phyloP scores from a whole-genome alignment of 75 land plant species.

The Sequoiadendron giganteum region DNA sequence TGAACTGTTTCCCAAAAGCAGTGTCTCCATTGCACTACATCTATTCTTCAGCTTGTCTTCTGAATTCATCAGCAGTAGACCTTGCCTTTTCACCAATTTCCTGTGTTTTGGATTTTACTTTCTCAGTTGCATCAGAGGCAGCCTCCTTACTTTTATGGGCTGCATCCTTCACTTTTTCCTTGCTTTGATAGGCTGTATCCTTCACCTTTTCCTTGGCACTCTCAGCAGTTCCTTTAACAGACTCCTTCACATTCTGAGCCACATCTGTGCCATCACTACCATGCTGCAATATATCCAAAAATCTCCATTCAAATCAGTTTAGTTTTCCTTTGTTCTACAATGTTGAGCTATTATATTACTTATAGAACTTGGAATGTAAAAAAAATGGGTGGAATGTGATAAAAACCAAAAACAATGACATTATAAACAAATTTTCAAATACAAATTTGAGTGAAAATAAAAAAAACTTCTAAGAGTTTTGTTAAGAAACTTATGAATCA shows the following conservation, averaged over 20 bases:
- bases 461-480: too few species aligned
- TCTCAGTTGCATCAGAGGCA: neutral
- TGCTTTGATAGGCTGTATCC: neutral
- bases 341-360: too few species aligned
- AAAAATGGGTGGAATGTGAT: too few species aligned
- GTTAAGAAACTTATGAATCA: too few species aligned
- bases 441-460: too few species aligned
- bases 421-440: too few species aligned
- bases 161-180: neutral
- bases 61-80: constrained; percentile 7
- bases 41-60: neutral
- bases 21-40: neutral
- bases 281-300: neutral
- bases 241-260: neutral
- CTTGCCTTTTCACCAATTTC: constrained; percentile 3
- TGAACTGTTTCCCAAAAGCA: too few species aligned
- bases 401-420: too few species aligned
- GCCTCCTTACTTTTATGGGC: neutral
- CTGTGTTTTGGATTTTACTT: neutral
- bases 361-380: too few species aligned
- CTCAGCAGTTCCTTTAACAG: neutral
- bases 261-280: neutral
- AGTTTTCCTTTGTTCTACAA: neutral
- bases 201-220: neutral
- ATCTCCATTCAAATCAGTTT: neutral